Evolutionary conservation across 2,329 filamentous ascomycete genomes (phyloP).

Genomic region (Colletotrichum gigasporum): DNA sequence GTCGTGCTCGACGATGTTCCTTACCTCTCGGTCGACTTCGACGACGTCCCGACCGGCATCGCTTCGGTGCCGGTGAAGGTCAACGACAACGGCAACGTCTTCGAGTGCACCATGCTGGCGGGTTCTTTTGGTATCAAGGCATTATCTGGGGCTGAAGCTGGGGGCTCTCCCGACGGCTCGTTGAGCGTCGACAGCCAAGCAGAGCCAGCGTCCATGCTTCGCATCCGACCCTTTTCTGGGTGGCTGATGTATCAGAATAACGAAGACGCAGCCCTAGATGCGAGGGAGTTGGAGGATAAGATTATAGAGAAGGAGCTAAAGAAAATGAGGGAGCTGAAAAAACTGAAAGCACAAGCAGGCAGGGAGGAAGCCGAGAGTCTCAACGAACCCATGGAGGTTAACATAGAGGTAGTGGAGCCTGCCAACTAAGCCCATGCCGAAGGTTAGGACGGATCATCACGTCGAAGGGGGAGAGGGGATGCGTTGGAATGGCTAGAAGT

Average conservation of each 20-base stretch:
- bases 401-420: too few relatives aligned
- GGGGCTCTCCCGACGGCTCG: accelerated
- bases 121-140: not conserved
- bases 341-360: too few relatives aligned
- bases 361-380: too few relatives aligned
- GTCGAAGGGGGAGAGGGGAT: too few relatives aligned
- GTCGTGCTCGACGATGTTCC: not conserved
- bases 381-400: too few relatives aligned
- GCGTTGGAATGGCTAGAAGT: too few relatives aligned
- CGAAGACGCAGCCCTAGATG: too few relatives aligned
- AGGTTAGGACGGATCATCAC: too few relatives aligned
- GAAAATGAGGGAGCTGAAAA: too few relatives aligned
- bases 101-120: not conserved
- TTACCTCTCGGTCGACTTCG: not conserved
- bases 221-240: not conserved
- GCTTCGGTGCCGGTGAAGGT: not conserved
- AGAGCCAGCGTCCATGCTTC: not conserved
- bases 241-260: not conserved
- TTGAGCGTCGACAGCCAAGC: accelerated
- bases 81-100: not conserved
- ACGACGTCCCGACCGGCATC: not conserved
- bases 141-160: not conserved
- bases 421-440: too few relatives aligned
- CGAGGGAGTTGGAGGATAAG: too few relatives aligned
- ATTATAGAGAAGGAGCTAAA: too few relatives aligned